Evolutionary conservation across 352 stramenopile genomes (phyloP), one percentile per base, ranked within the genome.

Genomic region (Phytophthora constricta): DNA sequence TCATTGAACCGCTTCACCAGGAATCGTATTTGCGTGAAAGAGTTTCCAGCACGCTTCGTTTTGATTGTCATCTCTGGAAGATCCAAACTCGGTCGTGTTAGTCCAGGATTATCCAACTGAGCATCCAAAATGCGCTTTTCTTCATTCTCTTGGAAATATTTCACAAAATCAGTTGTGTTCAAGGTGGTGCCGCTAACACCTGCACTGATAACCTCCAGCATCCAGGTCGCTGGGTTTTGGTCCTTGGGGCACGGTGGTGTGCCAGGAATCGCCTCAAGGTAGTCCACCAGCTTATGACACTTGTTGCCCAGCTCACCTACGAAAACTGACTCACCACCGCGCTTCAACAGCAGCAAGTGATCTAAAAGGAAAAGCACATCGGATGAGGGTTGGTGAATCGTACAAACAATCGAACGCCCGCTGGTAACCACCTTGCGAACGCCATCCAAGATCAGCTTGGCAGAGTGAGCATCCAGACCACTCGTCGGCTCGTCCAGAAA

Each of bases 351-450:
- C 54, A 96, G 74, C 8, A 96, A 51, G 37, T 83, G 79, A 67
- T 97, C 88, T 60, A 96, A 96, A 31, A 89, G 82, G 34, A 86
- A 82, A 17, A 97, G 96, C 1, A 97, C 82, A 46, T 97, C 84
- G 0, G 79, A 90, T 20, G 77, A 84, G 23, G 92, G 92, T 69
- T 98, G 92, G 68, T 98, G 92, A 66, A 98, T 98, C 20, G 88
- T 97, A 41, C 91, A 96, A 0, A 96, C 68, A 23, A 97, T 83
- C 13, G 80, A 90, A 4, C 77, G 62, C 10, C 88, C 86, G n/a
- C 75, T 79, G 28, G 56, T 55, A 3, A 88, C 86, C 49, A 96
- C 78, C 48, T 93, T 91, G 34, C 91, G 84, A 8, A 97, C 74
- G 0, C 93, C 77, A 9, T 88, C 74, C 55, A 96, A 87, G n/a